Percentiles rank a stretch among this genome's conserved stretches.
phyloP scores from a whole-genome alignment of 2,329 filamentous ascomycete species.

The Cercospora zeae-maydis region DNA sequence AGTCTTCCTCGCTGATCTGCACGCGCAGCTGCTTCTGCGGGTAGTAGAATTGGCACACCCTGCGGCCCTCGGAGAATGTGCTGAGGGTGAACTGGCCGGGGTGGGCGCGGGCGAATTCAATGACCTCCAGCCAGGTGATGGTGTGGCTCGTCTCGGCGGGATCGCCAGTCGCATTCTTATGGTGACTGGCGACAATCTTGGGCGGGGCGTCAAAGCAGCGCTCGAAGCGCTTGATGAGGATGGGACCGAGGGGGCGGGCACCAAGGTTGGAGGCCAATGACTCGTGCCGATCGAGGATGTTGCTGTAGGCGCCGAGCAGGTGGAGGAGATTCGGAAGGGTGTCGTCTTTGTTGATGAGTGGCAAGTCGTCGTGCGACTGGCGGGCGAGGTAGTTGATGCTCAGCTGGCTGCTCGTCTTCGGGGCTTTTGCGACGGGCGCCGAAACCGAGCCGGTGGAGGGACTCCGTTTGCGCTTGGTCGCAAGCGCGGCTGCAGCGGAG shows the following conservation, averaged over 20 bases:
- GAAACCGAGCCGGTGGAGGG: slow-evolving; percentile 35
- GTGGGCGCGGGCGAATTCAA: slow-evolving; percentile 77
- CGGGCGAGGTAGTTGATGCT: slow-evolving; percentile 67
- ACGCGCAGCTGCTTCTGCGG: slow-evolving; percentile 71
- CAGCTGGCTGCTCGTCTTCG: slow-evolving; percentile 56
- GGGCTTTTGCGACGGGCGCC: slow-evolving; percentile 26
- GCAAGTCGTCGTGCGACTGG: slow-evolving; percentile 59
- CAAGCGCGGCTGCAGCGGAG: slow-evolving; percentile 28
- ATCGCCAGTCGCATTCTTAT: slow-evolving; percentile 37
- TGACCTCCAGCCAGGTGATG: slow-evolving; percentile 80
- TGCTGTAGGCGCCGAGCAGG: slow-evolving; percentile 77
- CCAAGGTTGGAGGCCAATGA: slow-evolving; percentile 82
- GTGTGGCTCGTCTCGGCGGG: slow-evolving; percentile 38
- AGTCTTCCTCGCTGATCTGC: slow-evolving; percentile 86
- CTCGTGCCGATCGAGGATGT: slow-evolving; percentile 78
- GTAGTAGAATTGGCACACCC: slow-evolving; percentile 71
- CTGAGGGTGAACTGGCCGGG: slow-evolving; percentile 73
- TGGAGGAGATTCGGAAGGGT: slow-evolving; percentile 69
- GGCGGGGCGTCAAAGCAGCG: slow-evolving; percentile 80
- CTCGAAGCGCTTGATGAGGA: slow-evolving; percentile 81
- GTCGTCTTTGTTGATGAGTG: slow-evolving; percentile 62
- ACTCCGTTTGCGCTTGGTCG: slow-evolving; percentile 48
- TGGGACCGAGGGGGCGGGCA: slow-evolving; percentile 75
- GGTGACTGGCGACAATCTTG: slow-evolving; percentile 59
- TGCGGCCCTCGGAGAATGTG: slow-evolving; percentile 63